Percentiles rank a stretch among this genome's conserved stretches.
Evolutionary conservation across 2,329 filamentous ascomycete genomes (phyloP).

Genomic region (Dactylellina cionopaga): DNA sequence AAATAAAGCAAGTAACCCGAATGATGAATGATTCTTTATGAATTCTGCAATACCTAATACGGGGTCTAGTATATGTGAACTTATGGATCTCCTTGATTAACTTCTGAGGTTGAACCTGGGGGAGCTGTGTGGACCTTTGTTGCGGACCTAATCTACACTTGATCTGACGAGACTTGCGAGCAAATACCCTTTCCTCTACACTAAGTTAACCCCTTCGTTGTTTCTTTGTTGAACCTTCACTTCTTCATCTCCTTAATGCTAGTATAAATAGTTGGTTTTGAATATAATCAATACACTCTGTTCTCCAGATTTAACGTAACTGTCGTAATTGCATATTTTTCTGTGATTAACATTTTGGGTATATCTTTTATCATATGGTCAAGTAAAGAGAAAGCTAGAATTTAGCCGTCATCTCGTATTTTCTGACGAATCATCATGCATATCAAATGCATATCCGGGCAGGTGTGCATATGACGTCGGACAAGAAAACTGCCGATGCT

Average conservation of each 20-base stretch:
- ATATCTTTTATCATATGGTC: too few relatives aligned
- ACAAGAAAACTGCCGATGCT: neutral
- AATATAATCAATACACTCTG: neutral
- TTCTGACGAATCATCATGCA: too few relatives aligned
- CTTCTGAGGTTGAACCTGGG: conserved; percentile 35
- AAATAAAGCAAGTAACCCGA: conserved; percentile 21
- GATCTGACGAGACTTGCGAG: conserved; percentile 49
- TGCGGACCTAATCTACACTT: conserved; percentile 54
- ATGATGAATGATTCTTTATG: conserved; percentile 54
- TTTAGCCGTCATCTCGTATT: too few relatives aligned
- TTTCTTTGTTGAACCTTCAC: neutral
- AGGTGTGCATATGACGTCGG: too few relatives aligned
- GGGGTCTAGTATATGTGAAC: conserved; percentile 5
- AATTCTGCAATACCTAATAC: conserved; percentile 53
- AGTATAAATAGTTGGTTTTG: neutral
- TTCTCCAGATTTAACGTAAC: neutral
- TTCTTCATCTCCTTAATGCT: neutral
- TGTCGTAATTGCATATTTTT: too few relatives aligned
- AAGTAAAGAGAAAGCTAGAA: too few relatives aligned
- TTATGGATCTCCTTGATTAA: conserved; percentile 16
- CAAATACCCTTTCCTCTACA: neutral
- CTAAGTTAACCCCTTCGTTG: neutral
- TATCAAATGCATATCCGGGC: too few relatives aligned
- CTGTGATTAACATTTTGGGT: too few relatives aligned
- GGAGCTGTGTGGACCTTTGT: neutral